Evolutionary conservation across 1,139 yeast genomes (phyloP), one percentile per base, ranked within the genome.

Genomic region (Zygosaccharomyces pseudobailii): DNA sequence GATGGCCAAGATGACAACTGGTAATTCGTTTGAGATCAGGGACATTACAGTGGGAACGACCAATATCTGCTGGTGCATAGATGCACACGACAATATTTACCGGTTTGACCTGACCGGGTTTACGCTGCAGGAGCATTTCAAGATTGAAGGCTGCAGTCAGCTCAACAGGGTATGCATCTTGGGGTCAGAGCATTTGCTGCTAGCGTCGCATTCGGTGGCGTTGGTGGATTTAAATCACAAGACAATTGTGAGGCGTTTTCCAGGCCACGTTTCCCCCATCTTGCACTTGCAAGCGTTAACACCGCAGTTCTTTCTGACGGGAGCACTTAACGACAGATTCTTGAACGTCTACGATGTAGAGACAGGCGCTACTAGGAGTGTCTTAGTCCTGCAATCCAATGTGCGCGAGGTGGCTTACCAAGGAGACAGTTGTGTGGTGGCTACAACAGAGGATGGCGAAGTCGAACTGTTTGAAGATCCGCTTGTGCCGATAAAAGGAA

Each of bases 301-400:
- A 42, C 61, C 69, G 5, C 80, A 74, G 43, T 66, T 71, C 36
- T 76, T 86, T 55, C 62, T 86, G 46, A 80, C 92, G 1, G 79
- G 84, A 48, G 94, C 96, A 1, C 71, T 70, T 32, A 82, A 80
- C 51, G 97, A 89, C 64, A 75, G 96, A 57, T 87, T 87, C 62
- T 73, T 88, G 56, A 88, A 87, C 63, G 70, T 86, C 47, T 81
- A 84, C 59, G 80, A 63, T 40, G 43, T 63, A 8, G 70, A 70
- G 46, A 62, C 57, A 6, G 68, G 62, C 49, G 65, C 63, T 40
- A 66, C 63, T 22, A 69, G 69, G 38, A 61, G 75, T 8, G 85
- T 87, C 7, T 75, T 85, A 50, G 92, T 85, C 6, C 74, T 90
- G 3, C 82, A 80, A 55, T 72, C 85, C 7, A 76, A 85, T 36